Conservation (phyloP, 78 protist species). For the Dictyostelium discoideum region DNA sequence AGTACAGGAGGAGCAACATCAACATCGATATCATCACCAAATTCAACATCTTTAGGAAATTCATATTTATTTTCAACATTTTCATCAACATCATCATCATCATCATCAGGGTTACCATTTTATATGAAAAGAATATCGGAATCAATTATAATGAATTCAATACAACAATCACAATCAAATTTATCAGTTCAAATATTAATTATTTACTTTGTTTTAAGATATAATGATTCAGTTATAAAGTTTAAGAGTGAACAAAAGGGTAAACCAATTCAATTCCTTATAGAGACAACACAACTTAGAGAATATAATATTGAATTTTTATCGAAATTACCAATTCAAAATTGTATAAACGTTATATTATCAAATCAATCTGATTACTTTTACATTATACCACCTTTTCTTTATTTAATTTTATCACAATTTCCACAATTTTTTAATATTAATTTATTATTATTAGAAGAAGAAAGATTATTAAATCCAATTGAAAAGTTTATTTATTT, state of each 20-base stretch:
- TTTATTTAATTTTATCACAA: slow-evolving; percentile 44
- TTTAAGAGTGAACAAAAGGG: slow-evolving; percentile 26
- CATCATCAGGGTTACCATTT: slow-evolving; percentile 15
- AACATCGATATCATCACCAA: not conserved
- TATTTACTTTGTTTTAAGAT: slow-evolving; percentile 36
- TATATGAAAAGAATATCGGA: slow-evolving; percentile 71
- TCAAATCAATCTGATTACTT: slow-evolving; percentile 38
- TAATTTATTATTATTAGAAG: slow-evolving; percentile 21
- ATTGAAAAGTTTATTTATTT: not conserved
- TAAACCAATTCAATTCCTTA: not conserved
- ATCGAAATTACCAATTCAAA: slow-evolving; percentile 69
- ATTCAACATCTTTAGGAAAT: not conserved
- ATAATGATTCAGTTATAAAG: slow-evolving; percentile 43
- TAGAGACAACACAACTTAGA: slow-evolving; percentile 41
- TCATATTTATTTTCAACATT: not conserved
- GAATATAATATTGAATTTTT: slow-evolving; percentile 52
- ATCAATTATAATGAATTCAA: not conserved
- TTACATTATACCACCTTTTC: slow-evolving; percentile 63
- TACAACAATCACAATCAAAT: not conserved
- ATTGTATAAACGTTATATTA: slow-evolving; percentile 16
- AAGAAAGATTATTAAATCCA: slow-evolving; percentile 33
- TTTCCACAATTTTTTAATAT: slow-evolving; percentile 71
- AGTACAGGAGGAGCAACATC: not conserved
- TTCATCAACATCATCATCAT: not conserved
- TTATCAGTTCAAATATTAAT: slow-evolving; percentile 21